Evolutionary conservation across 1,284 basidiomycete species (phyloP).

Genomic region (Peniophora sp.): DNA sequence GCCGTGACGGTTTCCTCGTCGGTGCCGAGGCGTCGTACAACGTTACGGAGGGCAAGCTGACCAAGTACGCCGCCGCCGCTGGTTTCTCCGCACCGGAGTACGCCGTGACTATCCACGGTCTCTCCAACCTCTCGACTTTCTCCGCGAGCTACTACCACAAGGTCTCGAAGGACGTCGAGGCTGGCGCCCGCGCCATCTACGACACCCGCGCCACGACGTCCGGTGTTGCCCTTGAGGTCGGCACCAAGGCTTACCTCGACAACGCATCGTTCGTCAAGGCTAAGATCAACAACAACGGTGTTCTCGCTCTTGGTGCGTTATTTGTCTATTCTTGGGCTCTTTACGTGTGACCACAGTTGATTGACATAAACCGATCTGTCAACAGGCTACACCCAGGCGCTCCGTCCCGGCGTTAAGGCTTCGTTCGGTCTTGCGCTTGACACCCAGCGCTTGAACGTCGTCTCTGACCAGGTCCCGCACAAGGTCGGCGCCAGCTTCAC

Average conservation of each 20-base stretch:
- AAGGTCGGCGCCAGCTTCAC: constrained; percentile 72
- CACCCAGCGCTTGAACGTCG: constrained; percentile 80
- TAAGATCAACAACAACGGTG: constrained; percentile 97
- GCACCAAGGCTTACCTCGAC: constrained; percentile 94
- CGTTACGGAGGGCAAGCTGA: constrained; percentile 88
- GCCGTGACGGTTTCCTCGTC: constrained; percentile 95
- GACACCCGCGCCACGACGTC: constrained; percentile 88
- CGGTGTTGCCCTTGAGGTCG: constrained; percentile 91
- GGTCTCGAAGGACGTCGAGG: constrained; percentile 91
- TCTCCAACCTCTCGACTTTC: constrained; percentile 93
- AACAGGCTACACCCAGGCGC: constrained; percentile 79
- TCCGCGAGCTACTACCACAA: constrained; percentile 98
- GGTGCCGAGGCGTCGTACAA: constrained; percentile 98
- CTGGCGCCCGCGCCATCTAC: constrained; percentile 96
- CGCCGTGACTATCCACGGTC: constrained; percentile 90
- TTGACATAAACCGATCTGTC: too few species aligned
- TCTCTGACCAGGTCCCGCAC: constrained; percentile 58
- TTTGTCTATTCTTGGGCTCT: background rate
- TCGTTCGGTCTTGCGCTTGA: constrained; percentile 90
- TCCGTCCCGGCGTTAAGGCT: constrained; percentile 93
- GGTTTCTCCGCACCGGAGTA: constrained; percentile 98
- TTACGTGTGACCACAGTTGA: too few species aligned
- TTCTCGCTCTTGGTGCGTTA: constrained; percentile 70
- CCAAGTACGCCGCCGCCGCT: constrained; percentile 86
- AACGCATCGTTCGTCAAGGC: constrained; percentile 91